phyloP scores from a whole-genome alignment of 441 rosid genomes.

The Pelargonium citronellum region DNA sequence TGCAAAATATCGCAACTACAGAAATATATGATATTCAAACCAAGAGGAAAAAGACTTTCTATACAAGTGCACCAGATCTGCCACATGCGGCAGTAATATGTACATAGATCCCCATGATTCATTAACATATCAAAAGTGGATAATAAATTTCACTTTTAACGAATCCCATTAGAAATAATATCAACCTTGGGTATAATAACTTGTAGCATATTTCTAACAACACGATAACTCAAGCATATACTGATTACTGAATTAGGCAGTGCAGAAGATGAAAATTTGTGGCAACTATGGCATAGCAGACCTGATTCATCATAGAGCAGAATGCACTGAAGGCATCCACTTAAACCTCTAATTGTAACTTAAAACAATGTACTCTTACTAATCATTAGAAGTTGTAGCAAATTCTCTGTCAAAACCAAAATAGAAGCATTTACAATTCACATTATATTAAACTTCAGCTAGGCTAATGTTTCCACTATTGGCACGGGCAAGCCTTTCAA shows the following conservation, averaged over 20 bases:
- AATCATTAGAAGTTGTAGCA: background rate
- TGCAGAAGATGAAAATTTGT: constrained; percentile 1
- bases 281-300: background rate
- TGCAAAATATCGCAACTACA: background rate
- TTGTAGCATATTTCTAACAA: background rate
- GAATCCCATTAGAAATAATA: background rate
- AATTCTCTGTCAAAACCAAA: background rate
- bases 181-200: background rate
- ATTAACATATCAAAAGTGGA: background rate
- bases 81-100: background rate
- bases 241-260: background rate
- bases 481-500: background rate
- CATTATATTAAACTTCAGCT: background rate
- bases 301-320: background rate
- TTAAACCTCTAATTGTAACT: background rate
- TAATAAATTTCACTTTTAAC: background rate
- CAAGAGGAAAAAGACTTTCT: background rate
- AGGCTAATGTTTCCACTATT: background rate
- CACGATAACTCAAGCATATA: background rate
- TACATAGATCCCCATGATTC: background rate
- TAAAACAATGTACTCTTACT: background rate
- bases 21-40: background rate
- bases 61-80: background rate
- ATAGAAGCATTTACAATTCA: background rate
- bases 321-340: background rate